Percentiles rank a stretch among this genome's conserved stretches.
These are phyloP conservation scores for Urochloa ruziziensis DNA, from an alignment of 176 grass and related monocot species.

Conservation along the genomic window DNA sequence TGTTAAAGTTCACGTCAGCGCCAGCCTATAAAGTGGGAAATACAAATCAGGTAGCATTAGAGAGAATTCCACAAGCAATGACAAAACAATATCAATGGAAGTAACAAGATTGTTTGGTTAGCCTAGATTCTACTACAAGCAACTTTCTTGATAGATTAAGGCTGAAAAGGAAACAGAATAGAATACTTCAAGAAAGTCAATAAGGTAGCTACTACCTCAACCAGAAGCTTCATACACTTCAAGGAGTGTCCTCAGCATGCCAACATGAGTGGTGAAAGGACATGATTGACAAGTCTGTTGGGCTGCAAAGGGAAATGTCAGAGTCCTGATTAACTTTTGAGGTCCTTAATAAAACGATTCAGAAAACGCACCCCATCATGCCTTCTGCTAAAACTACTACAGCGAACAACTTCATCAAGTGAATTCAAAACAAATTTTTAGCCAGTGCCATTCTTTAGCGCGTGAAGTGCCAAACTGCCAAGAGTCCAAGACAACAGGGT, in stretches of 20 bases:
- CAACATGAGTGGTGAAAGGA: slow-evolving; percentile 20
- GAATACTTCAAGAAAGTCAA: background rate
- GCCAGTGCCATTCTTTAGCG: too few relatives aligned
- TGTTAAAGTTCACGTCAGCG: slow-evolving; percentile 31
- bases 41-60: background rate
- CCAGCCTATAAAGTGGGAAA: slow-evolving; percentile 24
- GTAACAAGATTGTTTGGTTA: background rate
- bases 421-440: too few relatives aligned
- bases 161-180: background rate
- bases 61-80: background rate
- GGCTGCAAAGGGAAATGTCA: slow-evolving; percentile 26
- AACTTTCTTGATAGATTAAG: background rate
- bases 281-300: background rate
- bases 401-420: background rate
- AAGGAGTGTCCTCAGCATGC: slow-evolving; percentile 11
- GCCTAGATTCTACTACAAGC: background rate
- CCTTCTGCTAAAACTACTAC: too few relatives aligned
- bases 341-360: too few relatives aligned
- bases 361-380: too few relatives aligned
- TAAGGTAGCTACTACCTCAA: slow-evolving; percentile 29
- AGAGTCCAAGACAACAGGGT: too few relatives aligned
- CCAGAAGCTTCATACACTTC: slow-evolving; percentile 28
- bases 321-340: background rate
- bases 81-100: background rate
- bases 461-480: too few relatives aligned